These are phyloP conservation scores for Debaryomyces fabryi DNA, from an alignment of 1,139 yeast genomes.

Conservation along the genomic window DNA sequence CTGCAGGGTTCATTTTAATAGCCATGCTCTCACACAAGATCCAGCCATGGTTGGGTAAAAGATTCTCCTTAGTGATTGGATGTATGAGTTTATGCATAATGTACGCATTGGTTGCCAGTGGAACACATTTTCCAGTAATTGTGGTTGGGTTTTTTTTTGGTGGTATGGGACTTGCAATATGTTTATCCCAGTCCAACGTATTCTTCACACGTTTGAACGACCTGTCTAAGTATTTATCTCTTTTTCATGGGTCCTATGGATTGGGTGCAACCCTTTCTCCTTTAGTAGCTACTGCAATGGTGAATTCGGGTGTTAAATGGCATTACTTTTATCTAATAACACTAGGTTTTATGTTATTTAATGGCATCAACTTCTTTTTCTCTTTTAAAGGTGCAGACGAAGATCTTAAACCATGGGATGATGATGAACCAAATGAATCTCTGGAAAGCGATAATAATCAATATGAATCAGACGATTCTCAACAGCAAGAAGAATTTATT, in stretches of 20 bases:
- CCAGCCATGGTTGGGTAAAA: conserved; percentile 44
- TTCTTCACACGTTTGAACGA: conserved; percentile 54
- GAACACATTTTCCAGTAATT: conserved; percentile 40
- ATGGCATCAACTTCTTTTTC: conserved; percentile 28
- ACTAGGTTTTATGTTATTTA: conserved; percentile 38
- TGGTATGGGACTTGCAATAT: conserved; percentile 61
- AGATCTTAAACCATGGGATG: conserved; percentile 42
- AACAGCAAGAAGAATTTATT: conserved; percentile 8
- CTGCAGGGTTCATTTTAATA: conserved; percentile 45
- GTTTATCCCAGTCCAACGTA: conserved; percentile 59
- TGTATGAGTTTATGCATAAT: conserved; percentile 36
- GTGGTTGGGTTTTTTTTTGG: conserved; percentile 59
- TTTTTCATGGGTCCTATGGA: conserved; percentile 63
- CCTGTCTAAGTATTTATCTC: conserved; percentile 52
- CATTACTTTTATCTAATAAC: conserved; percentile 53
- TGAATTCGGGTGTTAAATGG: conserved; percentile 54
- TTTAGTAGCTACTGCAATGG: conserved; percentile 56
- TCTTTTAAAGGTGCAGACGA: conserved; percentile 48
- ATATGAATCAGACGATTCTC: not conserved
- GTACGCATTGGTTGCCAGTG: conserved; percentile 45
- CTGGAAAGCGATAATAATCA: conserved; percentile 8
- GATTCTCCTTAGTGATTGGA: conserved; percentile 40
- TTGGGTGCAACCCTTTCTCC: conserved; percentile 67
- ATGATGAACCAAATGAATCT: conserved; percentile 16
- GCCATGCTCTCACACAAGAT: conserved; percentile 44